These are phyloP conservation scores for Macrolepiota dolichaula DNA, from an alignment of 768 basidiomycete species.

Conservation along the genomic window DNA sequence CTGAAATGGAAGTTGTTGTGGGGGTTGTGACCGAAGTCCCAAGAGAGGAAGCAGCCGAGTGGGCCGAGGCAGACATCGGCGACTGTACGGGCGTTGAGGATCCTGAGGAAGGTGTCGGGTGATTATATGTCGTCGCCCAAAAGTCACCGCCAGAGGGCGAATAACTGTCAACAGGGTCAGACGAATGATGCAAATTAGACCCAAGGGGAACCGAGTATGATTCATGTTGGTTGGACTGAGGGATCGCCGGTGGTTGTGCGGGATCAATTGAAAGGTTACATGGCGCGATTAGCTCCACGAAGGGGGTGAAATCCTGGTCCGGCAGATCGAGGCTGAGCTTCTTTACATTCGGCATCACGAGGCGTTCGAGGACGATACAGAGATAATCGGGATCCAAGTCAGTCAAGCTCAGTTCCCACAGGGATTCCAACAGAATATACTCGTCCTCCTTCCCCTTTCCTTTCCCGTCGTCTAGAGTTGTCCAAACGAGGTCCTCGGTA, in stretches of 20 bases:
- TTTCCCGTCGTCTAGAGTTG: constrained; percentile 17
- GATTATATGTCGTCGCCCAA: background rate
- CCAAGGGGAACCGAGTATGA: background rate
- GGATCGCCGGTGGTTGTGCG: constrained; percentile 4
- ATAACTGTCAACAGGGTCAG: background rate
- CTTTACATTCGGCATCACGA: constrained; percentile 42
- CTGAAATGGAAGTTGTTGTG: constrained; percentile 7
- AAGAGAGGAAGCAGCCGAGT: background rate
- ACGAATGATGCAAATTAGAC: background rate
- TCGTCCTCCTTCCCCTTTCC: constrained; percentile 19
- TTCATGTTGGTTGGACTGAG: constrained; percentile 1
- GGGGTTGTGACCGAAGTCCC: background rate
- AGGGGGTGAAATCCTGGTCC: constrained; percentile 51
- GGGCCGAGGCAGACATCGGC: background rate
- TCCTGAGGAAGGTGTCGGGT: background rate
- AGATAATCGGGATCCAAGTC: constrained; percentile 58
- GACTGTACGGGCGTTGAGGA: constrained; percentile 3
- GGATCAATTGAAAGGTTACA: constrained; percentile 4
- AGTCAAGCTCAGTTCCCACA: constrained; percentile 46
- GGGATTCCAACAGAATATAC: constrained; percentile 29
- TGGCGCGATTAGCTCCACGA: constrained; percentile 35
- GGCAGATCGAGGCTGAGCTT: constrained; percentile 48
- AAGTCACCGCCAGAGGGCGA: background rate
- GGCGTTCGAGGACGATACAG: constrained; percentile 39
- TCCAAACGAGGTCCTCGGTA: constrained; percentile 34